Base-by-base conservation (phyloP, 179 eudicot species). In the Kewa caespitosa region DNA sequence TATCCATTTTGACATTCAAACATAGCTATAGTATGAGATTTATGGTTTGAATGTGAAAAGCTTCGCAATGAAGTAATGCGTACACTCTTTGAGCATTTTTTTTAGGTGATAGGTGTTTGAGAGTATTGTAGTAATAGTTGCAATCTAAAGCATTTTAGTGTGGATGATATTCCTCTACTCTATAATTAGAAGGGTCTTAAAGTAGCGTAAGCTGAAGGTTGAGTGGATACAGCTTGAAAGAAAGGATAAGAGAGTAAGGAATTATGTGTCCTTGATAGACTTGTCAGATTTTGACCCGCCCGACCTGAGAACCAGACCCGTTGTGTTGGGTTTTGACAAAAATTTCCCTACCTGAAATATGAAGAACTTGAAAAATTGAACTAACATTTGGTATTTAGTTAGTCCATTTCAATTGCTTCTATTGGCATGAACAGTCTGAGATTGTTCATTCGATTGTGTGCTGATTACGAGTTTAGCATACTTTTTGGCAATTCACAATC, bases 11-110 rank as follows among this genome's bases (percentile, higher is more conserved):
- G n/a, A n/a, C n/a, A n/a, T n/a, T n/a, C n/a, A n/a, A n/a, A n/a
- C n/a, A n/a, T n/a, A n/a, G n/a, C n/a, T n/a, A n/a, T n/a, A n/a
- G n/a, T n/a, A n/a, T n/a, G 32, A 25, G 61, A 25, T 55, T 55
- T 10, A 55, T 55, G 61, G 61, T 55, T 55, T 55, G 32, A 55
- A 55, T 55, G n/a, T n/a, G n/a, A n/a, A n/a, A n/a, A n/a, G n/a
- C n/a, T n/a, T n/a, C n/a, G n/a, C n/a, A n/a, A n/a, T 52, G 61
- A 27, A n/a, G 61, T n/a, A 55, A 8, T 55, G 61, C 61, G 0
- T n/a, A n/a, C 1, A 55, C 27, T 4, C 27, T 55, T 55, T 55
- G 8, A 55, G 32, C 61, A 46, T 46, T 23, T 63, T 31, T 34
- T 39, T 33, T 34, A 41, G 36, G 41, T 34, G 41, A 18, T 63